phyloP scores from a whole-genome alignment of 2,329 filamentous ascomycete species.

The Clonostachys rosea region DNA sequence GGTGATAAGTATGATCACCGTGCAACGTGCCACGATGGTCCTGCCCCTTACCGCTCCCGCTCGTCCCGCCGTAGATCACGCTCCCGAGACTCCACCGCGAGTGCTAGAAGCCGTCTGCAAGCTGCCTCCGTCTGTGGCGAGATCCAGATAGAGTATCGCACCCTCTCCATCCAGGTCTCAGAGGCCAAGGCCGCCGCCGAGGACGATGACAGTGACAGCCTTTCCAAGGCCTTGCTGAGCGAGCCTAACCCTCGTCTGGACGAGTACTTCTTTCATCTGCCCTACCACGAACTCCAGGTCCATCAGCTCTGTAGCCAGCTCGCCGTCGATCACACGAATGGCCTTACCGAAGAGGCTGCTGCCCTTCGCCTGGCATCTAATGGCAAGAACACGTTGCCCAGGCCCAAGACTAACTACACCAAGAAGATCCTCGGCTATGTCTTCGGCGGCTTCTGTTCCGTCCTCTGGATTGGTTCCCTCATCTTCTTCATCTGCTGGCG shows the following conservation, averaged over 20 bases:
- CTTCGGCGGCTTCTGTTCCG: constrained; percentile 41
- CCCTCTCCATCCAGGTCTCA: constrained; percentile 31
- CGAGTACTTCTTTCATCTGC: constrained; percentile 32
- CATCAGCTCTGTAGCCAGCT: constrained; percentile 31
- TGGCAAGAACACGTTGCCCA: constrained; percentile 33
- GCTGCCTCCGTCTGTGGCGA: too few species aligned
- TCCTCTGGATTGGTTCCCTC: constrained; percentile 40
- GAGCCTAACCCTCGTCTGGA: constrained; percentile 9
- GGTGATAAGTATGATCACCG: too few species aligned
- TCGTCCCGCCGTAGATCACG: too few species aligned
- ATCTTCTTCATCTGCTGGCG: constrained; percentile 43
- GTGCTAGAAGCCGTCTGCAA: too few species aligned
- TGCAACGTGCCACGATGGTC: too few species aligned
- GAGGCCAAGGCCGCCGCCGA: constrained; percentile 19
- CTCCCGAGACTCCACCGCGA: too few species aligned
- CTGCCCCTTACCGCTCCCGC: too few species aligned
- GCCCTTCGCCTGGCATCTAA: constrained; percentile 27
- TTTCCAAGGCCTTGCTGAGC: constrained; percentile 5
- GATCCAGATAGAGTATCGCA: constrained; percentile 27
- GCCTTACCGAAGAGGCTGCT: constrained; percentile 26
- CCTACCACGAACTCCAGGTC: constrained; percentile 26
- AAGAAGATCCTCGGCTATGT: constrained; percentile 34
- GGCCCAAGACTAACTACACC: constrained; percentile 33
- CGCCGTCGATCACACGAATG: constrained; percentile 23
- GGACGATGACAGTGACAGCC: constrained; percentile 11